Conservation (phyloP, 1,284 basidiomycete species). For the Athelia sp. region DNA sequence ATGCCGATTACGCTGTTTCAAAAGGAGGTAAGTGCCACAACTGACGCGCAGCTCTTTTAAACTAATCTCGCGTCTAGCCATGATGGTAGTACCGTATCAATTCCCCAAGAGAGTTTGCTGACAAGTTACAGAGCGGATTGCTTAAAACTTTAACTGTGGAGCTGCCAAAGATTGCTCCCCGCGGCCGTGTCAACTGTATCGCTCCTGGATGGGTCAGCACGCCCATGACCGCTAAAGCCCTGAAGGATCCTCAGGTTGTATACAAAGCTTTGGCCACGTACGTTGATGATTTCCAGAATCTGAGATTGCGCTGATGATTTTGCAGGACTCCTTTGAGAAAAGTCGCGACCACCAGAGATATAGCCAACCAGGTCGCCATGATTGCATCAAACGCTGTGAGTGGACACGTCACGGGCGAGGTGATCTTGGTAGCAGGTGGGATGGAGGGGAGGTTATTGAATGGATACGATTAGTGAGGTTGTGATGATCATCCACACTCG, state of each 20-base stretch:
- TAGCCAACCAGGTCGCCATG: conserved; percentile 62
- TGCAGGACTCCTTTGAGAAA: conserved; percentile 67
- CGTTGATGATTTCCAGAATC: conserved; percentile 16
- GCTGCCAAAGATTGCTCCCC: conserved; percentile 70
- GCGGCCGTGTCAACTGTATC: conserved; percentile 65
- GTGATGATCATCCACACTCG: too few relatives aligned
- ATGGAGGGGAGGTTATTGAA: conserved; percentile 43
- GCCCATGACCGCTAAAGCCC: conserved; percentile 46
- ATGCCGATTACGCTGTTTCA: conserved; percentile 58
- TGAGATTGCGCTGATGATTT: not conserved
- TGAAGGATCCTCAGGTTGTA: conserved; percentile 39
- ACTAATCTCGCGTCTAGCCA: conserved; percentile 30
- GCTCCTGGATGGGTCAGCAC: conserved; percentile 72
- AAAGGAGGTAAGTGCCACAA: conserved; percentile 50
- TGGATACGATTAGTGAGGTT: too few relatives aligned
- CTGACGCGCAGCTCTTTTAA: too few relatives aligned
- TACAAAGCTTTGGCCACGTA: conserved; percentile 63
- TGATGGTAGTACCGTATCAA: too few relatives aligned
- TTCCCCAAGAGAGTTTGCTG: too few relatives aligned
- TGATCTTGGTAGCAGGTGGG: conserved; percentile 69
- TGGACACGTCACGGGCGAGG: conserved; percentile 71
- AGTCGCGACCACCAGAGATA: conserved; percentile 54
- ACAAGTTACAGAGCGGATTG: too few relatives aligned
- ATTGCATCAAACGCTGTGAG: conserved; percentile 59
- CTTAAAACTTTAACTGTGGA: conserved; percentile 72